A percentile compares a stretch with the other conserved stretches of the same genome.
These are phyloP conservation scores for Rosa rugosa DNA, from an alignment of 306 rosid genomes.

Conservation along the genomic window DNA sequence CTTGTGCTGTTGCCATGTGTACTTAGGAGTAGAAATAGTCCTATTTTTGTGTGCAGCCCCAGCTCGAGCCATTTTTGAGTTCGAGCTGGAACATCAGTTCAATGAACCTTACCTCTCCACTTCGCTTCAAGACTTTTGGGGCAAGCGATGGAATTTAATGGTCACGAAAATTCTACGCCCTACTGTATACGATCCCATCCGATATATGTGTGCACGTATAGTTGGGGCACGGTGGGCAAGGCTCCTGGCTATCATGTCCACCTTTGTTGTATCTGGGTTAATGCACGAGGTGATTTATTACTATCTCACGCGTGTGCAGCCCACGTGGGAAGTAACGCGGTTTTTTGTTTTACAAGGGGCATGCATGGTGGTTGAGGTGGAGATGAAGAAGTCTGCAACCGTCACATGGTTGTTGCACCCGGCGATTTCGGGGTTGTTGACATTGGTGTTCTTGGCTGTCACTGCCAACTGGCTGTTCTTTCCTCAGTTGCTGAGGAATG, in stretches of 20 bases:
- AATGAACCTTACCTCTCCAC: conserved; percentile 56
- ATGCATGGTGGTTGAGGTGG: conserved; percentile 49
- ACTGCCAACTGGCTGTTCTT: conserved; percentile 56
- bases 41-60: no score
- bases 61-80: conserved; percentile 30
- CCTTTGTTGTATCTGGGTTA: conserved; percentile 51
- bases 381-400: conserved; percentile 21
- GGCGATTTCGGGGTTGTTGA: conserved; percentile 24
- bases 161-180: conserved; percentile 52
- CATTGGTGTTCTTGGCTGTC: conserved; percentile 29
- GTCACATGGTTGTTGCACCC: neutral
- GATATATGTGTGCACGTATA: fast-evolving
- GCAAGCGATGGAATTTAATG: conserved; percentile 79
- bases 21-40: no score
- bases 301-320: conserved; percentile 49
- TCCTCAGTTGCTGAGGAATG: conserved; percentile 56
- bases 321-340: conserved; percentile 79
- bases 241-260: conserved; percentile 15
- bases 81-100: conserved; percentile 31
- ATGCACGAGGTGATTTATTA: conserved; percentile 67
- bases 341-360: conserved; percentile 64
- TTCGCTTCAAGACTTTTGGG: conserved; percentile 85
- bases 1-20: no score
- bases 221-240: conserved; percentile 32
- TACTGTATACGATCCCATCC: conserved; percentile 38